A percentile compares a stretch with the other conserved stretches of the same genome.
phyloP scores from a whole-genome alignment of 495 filamentous ascomycete genomes.

The Xylaria telfairii region DNA sequence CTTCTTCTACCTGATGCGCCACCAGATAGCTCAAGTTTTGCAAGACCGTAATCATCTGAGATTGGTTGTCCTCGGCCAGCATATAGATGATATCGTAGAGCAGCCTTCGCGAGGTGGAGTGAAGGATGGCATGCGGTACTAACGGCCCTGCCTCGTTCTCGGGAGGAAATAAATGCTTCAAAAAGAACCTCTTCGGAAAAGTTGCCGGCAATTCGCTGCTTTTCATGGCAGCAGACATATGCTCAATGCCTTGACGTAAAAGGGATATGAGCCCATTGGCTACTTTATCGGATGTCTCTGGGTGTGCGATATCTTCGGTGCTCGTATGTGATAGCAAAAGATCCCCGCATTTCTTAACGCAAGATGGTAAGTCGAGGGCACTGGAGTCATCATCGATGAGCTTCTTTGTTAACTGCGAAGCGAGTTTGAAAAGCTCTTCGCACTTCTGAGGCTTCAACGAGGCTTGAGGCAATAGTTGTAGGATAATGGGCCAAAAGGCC shows the following conservation, averaged over 20 bases:
- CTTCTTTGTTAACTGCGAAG: conserved; percentile 58
- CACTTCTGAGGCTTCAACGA: conserved; percentile 42
- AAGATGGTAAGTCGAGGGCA: conserved; percentile 58
- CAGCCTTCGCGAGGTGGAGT: conserved; percentile 63
- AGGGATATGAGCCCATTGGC: conserved; percentile 56
- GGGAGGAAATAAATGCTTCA: conserved; percentile 71
- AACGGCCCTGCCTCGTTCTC: conserved; percentile 47
- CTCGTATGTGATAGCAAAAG: conserved; percentile 59
- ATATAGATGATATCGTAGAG: conserved; percentile 68
- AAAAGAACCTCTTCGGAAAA: conserved; percentile 67
- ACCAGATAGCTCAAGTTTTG: conserved; percentile 59
- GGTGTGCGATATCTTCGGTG: conserved; percentile 55
- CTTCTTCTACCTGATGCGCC: conserved; percentile 47
- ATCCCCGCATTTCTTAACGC: conserved; percentile 58
- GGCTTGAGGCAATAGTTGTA: conserved; percentile 49
- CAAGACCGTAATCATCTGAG: conserved; percentile 57
- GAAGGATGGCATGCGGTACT: conserved; percentile 50
- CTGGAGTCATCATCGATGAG: conserved; percentile 58
- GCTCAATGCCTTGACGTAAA: conserved; percentile 37
- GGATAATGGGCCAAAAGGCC: conserved; percentile 57
- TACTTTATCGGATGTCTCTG: conserved; percentile 54
- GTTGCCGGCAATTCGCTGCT: conserved; percentile 19
- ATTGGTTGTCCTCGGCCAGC: conserved; percentile 61
- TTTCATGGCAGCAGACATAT: conserved; percentile 22
- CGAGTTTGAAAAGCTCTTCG: conserved; percentile 51